Base-by-base conservation (phyloP, 2,329 filamentous ascomycete genomes). In the Botryotinia narcissicola region DNA sequence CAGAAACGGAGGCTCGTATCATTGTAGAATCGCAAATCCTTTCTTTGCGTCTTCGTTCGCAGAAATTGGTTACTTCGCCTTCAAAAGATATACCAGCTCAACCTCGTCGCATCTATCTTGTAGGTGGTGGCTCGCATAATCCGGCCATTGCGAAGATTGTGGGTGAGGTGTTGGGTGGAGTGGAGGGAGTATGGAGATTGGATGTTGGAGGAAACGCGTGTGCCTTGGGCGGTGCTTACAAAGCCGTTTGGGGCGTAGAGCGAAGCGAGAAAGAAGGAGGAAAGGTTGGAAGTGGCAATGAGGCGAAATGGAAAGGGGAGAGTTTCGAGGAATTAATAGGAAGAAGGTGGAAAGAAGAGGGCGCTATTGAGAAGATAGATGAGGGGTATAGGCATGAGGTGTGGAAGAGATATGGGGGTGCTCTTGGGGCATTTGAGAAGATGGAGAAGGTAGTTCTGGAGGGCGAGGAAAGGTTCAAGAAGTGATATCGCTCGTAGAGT, bases 1-100 rank as follows among this genome's bases (percentile, higher is more conserved):
- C 88, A 1, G 84, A 87, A 70, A 87, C 87, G n/a, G 95, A 98
- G 81, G 92, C 94, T 0, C 91, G 96, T 74, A 86, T 89, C 70
- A 98, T 98, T 79, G 88, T 98, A 74, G 96, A 99, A 85, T 96
- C 93, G n/a, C 96, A 99, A 82, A 91, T 97, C 68, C 89, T 99
- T 14, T 97, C 93, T 10, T 91, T 98, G 82, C 92, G 95, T 4
- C 89, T 98, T 40, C 93, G 96, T 60, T 94, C 93, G 25, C 90
- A 91, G 73, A 90, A 88, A 46, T 90, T 98, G 12, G 93, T 97
- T 4, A 84, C 87, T 77, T 83, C 83, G 78, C 87, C 89, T 4
- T 84, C 79, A 61, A 77, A 78, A 3, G 81, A 81, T 0, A 85
- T 97, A 0, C 95, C 95, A 0, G 87, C 94, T 0, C 95, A 98